Percentiles rank a stretch among this genome's conserved stretches.
These are phyloP conservation scores for Paralagenidium karlingii DNA, from an alignment of 352 stramenopile species.

Conservation along the genomic window DNA sequence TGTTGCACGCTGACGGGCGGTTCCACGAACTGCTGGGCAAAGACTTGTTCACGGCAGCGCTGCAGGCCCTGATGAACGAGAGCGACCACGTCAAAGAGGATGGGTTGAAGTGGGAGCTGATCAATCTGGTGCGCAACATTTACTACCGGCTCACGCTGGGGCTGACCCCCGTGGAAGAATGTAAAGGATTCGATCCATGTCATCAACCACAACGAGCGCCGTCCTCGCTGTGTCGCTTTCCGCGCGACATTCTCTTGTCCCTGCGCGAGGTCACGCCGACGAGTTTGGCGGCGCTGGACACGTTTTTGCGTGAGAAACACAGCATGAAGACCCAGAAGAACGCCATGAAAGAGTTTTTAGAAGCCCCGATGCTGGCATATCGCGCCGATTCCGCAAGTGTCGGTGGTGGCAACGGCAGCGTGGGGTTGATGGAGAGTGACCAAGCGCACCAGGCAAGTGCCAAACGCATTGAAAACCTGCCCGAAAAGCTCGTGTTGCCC, in stretches of 20 bases:
- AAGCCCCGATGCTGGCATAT: conserved; percentile 46
- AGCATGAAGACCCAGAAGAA: conserved; percentile 79
- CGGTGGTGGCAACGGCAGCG: conserved; percentile 15
- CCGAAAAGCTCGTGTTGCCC: conserved; percentile 50
- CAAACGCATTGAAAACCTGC: conserved; percentile 53
- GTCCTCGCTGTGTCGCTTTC: conserved; percentile 22
- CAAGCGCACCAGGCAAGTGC: conserved; percentile 12
- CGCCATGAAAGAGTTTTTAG: conserved; percentile 63
- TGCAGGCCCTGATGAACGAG: conserved; percentile 42
- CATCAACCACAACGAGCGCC: conserved; percentile 44
- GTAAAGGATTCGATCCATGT: conserved; percentile 68
- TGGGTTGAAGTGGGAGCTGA: conserved; percentile 70
- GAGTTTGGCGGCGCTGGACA: conserved; percentile 34
- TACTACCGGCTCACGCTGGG: conserved; percentile 60
- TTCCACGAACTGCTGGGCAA: conserved; percentile 33
- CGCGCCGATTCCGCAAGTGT: conserved; percentile 22
- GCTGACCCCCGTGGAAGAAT: conserved; percentile 56
- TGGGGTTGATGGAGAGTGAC: no score
- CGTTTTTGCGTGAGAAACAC: conserved; percentile 47
- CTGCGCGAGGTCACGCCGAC: conserved; percentile 27
- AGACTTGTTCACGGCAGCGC: conserved; percentile 43
- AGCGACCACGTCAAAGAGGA: conserved; percentile 64
- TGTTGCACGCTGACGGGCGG: conserved; percentile 19
- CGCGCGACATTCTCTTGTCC: conserved; percentile 43
- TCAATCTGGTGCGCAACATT: conserved; percentile 74